Conservation (phyloP, 1,139 yeast genomes). For the Pichia sp. region DNA sequence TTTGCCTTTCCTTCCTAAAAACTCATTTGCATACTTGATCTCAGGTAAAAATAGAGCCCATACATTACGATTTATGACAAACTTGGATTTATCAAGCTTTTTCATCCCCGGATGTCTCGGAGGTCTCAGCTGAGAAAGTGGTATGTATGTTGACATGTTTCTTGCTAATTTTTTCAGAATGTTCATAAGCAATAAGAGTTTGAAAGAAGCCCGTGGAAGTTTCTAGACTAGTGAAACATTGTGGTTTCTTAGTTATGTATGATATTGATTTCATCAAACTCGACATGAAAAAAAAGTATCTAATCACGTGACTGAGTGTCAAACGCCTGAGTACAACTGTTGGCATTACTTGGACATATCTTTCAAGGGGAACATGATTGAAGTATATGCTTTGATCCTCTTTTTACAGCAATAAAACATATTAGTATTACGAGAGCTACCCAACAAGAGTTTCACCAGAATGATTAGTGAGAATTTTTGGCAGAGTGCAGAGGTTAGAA, state of each 20-base stretch:
- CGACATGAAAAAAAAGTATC: no score
- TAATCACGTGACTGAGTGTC: no score
- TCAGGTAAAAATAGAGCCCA: conserved; percentile 68
- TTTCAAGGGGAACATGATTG: no score
- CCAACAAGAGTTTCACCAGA: no score
- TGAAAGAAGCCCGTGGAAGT: not conserved
- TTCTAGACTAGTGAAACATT: no score
- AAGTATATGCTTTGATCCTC: no score
- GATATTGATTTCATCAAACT: no score
- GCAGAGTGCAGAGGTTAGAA: not conserved
- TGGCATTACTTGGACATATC: no score
- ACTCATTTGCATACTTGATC: conserved; percentile 54
- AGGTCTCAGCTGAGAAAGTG: conserved; percentile 37
- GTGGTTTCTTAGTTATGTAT: not conserved
- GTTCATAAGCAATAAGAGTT: conserved; percentile 5
- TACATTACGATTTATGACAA: conserved; percentile 50
- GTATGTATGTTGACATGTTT: conserved; percentile 13
- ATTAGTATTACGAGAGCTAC: no score
- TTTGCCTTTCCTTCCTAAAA: conserved; percentile 32
- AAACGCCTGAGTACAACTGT: no score
- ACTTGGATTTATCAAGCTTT: conserved; percentile 59
- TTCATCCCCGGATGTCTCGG: conserved; percentile 68
- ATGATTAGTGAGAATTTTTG: no score
- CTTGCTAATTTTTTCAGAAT: not conserved
- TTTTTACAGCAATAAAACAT: no score